Base-by-base conservation (phyloP, 2,329 filamentous ascomycete genomes). In the Ophiostoma ulmi region DNA sequence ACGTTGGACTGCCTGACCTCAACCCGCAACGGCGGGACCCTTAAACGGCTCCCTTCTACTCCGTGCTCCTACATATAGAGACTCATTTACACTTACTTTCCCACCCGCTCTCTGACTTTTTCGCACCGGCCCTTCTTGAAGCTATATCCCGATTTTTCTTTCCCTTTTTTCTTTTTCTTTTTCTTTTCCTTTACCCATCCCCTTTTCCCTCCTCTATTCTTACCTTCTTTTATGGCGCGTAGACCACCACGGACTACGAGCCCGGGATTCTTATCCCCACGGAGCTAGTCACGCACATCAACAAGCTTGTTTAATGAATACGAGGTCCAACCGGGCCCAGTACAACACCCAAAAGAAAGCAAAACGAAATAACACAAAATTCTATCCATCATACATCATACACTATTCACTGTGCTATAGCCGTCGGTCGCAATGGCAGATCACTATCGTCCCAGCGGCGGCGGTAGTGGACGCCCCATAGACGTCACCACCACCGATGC, bases 11-110 rank as follows among this genome's bases (percentile, higher is more conserved):
- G 26, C 11, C 67, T 55, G 17, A n/a, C 1, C 36, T 65, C 61
- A 55, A 48, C 31, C 58, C 69, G 44, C 44, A 48, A 48, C 52
- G 52, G n/a, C 52, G 31, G 8, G 52, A 58, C 52, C 52, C 52
- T 58, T 58, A 58, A 58, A 26, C 52, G 22, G 52, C 14, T 58
- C 52, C 52, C 52, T 22, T 13, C 22, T 17, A 14, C 52, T 58
- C 10, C n/a, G 52, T 58, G 52, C 52, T 22, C 52, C 52, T 58
- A n/a, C 52, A 58, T 58, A 10, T 11, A 22, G n/a, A 4, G 8
- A 58, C 22, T 31, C 52, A 26, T 26, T 26, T 5, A 26, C 22
- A 5, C 52, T 26, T 31, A 26, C 52, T 5, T 17, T 26, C 48
- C 10, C 6, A n/a, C 44, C 6, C 44, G 17, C 44, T 48, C 44